Base-by-base conservation (phyloP, 495 filamentous ascomycete species). In the Entonaema liquescens region DNA sequence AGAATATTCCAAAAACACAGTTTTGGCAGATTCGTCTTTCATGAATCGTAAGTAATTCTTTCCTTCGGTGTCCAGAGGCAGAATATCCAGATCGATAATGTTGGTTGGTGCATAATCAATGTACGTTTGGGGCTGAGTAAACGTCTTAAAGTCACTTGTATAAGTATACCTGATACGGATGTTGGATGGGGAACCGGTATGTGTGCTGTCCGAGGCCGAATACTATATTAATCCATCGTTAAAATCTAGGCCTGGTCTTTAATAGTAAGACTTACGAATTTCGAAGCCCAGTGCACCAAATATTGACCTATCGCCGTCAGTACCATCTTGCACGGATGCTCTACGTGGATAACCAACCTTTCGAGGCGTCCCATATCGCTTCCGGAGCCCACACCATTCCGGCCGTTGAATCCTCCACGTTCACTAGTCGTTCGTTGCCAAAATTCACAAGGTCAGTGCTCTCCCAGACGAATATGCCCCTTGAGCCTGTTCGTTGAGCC, bases 321-420 rank as follows among this genome's bases (percentile, higher is more conserved):
- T 44, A 50, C 36, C 13, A 35, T 36, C 12, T 13, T 7, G 3
- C 1, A 23, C n/a, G 17, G 28, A 57, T 21, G 23, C 38, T 23
- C 0, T 6, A 53, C 1, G 19, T 12, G 15, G 3, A 3, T 28
- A 8, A 71, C 71, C 57, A 49, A 77, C 79, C 75, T 69, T 85
- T 84, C 1, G 76, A 73, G 0, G 81, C 76, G 62, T 87, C 83
- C 85, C 84, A 86, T 52, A 86, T 82, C 0, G 84, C 84, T 49
- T 84, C 83, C 0, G 85, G 85, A 12, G 84, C 84, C 84, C 85
- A 87, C 0, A 87, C 85, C 85, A 87, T 87, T 12, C 84, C 85
- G 3, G 83, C 85, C 4, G 76, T 83, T 11, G 69, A 67, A 47
- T 84, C 81, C 64, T 87, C 83, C 1, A 86, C 83, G 1, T 69